Conservation (phyloP, 768 basidiomycete genomes). For the Mycena capillaripes region DNA sequence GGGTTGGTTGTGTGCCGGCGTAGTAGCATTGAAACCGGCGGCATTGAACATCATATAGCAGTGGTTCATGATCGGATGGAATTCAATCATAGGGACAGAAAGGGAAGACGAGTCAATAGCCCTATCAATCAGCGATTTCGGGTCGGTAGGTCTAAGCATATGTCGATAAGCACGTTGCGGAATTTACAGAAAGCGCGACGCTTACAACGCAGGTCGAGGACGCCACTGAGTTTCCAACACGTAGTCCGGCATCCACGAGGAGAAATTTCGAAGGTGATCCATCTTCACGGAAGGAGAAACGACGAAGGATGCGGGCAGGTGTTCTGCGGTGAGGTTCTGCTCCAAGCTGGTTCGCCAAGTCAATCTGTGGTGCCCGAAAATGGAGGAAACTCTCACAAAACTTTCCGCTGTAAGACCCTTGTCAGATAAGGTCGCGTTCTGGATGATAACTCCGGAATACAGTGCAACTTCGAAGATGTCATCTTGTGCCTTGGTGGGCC, state of each 20-base stretch:
- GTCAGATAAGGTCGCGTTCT: conserved; percentile 17
- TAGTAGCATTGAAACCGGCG: conserved; percentile 9
- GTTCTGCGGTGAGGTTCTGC: conserved; percentile 19
- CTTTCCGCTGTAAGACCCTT: conserved; percentile 17
- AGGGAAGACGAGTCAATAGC: conserved; percentile 18
- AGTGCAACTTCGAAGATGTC: conserved; percentile 20
- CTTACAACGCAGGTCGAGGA: conserved; percentile 11
- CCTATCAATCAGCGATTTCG: conserved; percentile 20
- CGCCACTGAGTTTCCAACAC: conserved; percentile 16
- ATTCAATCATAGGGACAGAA: conserved; percentile 19
- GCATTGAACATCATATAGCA: conserved; percentile 13
- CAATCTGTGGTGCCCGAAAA: conserved; percentile 13
- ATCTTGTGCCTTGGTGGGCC: conserved; percentile 16
- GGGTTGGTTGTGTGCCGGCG: conserved; percentile 18
- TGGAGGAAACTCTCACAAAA: conserved; percentile 17
- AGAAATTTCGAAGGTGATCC: conserved; percentile 22
- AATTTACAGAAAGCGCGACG: conserved; percentile 15
- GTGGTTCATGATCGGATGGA: conserved; percentile 20
- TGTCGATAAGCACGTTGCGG: conserved; percentile 5
- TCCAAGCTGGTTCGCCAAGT: conserved; percentile 18
- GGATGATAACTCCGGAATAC: conserved; percentile 19
- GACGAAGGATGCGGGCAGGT: conserved; percentile 17
- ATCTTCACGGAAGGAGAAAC: conserved; percentile 14
- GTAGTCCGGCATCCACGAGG: conserved; percentile 18
- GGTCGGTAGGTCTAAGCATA: conserved; percentile 16